Conservation (phyloP, 768 basidiomycete genomes). For the Agaricus subrufescens region DNA sequence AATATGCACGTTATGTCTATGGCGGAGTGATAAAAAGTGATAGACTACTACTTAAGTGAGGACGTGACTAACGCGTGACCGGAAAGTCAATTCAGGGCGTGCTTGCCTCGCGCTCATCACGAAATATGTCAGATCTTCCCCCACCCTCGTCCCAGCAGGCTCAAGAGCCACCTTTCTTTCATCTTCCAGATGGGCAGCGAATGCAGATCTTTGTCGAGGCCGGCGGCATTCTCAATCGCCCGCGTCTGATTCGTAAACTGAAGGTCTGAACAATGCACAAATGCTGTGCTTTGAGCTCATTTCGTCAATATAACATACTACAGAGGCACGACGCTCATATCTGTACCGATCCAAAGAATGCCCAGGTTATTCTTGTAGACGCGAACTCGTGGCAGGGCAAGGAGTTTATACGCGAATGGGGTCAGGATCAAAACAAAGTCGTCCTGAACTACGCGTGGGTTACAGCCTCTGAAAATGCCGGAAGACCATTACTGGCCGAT, state of each 20-base stretch:
- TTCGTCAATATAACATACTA: neutral
- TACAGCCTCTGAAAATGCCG: slow-evolving; percentile 35
- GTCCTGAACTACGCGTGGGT: slow-evolving; percentile 56
- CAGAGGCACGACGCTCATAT: slow-evolving; percentile 56
- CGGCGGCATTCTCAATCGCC: slow-evolving; percentile 42
- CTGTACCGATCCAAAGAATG: slow-evolving; percentile 43
- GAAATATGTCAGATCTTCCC: slow-evolving; percentile 11
- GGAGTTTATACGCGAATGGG: slow-evolving; percentile 57
- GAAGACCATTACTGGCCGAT: slow-evolving; percentile 36
- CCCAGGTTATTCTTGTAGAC: slow-evolving; percentile 59
- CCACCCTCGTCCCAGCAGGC: slow-evolving; percentile 9
- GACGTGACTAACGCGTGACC: slow-evolving; percentile 9
- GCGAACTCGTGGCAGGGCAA: slow-evolving; percentile 44
- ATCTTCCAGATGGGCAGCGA: slow-evolving; percentile 33
- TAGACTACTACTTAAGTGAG: neutral
- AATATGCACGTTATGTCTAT: slow-evolving; percentile 17
- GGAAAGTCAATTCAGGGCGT: neutral
- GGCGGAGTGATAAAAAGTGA: slow-evolving; percentile 2
- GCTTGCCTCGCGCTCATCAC: neutral
- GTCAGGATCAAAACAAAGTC: slow-evolving; percentile 43
- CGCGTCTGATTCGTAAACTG: slow-evolving; percentile 45
- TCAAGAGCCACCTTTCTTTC: slow-evolving; percentile 26
- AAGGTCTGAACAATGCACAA: slow-evolving; percentile 27
- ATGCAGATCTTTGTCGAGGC: slow-evolving; percentile 56
- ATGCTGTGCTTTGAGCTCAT: slow-evolving; percentile 1